Conservation (phyloP, 805 yeast species). For the Cyberlindnera veronae region DNA sequence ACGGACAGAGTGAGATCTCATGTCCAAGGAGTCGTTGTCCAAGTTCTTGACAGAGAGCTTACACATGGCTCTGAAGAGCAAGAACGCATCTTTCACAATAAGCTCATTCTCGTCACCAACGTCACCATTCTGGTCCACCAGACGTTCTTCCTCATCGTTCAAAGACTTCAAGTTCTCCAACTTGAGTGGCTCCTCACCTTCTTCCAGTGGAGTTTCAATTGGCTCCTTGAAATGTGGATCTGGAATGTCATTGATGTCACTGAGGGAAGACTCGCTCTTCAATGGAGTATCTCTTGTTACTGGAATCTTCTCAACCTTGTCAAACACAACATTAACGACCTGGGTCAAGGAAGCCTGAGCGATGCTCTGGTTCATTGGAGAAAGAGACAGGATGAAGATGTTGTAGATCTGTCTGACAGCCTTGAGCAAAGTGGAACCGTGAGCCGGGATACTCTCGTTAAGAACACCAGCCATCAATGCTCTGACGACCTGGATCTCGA, state of each 20-base stretch:
- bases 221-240: conserved; percentile 5
- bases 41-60: conserved; percentile 82
- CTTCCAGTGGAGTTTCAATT: conserved; percentile 6
- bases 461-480: conserved; percentile 87
- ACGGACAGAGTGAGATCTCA: conserved; percentile 89
- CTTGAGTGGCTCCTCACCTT: conserved; percentile 44
- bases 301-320: conserved; percentile 49
- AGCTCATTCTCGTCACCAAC: conserved; percentile 58
- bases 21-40: conserved; percentile 72
- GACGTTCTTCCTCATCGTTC: conserved; percentile 52
- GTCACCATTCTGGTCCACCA: conserved; percentile 46
- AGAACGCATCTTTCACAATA: conserved; percentile 84
- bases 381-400: conserved; percentile 79
- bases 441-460: conserved; percentile 77
- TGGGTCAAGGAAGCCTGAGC: conserved; percentile 96
- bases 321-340: conserved; percentile 81
- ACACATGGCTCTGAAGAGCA: conserved; percentile 92
- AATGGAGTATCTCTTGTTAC: conserved; percentile 16
- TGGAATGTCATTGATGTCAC: conserved; percentile 28
- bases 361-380: conserved; percentile 81
- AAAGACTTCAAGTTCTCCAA: conserved; percentile 56
- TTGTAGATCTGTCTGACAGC: conserved; percentile 94
- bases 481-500: conserved; percentile 90
- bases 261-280: conserved; percentile 19
- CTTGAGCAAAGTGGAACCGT: conserved; percentile 82